These are phyloP conservation scores for Myriangium duriaei DNA, from an alignment of 2,329 filamentous ascomycete species.

Conservation along the genomic window DNA sequence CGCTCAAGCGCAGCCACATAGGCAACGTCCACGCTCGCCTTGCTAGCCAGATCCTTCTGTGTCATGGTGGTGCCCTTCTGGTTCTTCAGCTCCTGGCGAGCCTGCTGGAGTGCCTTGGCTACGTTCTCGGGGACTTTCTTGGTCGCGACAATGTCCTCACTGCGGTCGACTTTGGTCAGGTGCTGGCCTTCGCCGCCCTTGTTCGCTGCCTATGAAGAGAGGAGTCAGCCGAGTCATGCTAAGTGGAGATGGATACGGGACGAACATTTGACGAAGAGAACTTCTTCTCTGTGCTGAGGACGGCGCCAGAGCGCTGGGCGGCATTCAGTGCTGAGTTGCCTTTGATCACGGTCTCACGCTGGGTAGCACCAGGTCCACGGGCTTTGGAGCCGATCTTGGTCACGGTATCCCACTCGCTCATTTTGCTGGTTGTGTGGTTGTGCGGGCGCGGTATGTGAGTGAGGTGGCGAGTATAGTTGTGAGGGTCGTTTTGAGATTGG, in stretches of 20 bases:
- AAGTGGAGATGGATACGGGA: not conserved
- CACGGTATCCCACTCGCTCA: slow-evolving; percentile 70
- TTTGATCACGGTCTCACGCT: slow-evolving; percentile 79
- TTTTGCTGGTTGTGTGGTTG: slow-evolving; percentile 15
- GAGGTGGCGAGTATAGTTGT: not conserved
- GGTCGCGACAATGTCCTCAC: slow-evolving; percentile 94
- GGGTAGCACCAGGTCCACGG: slow-evolving; percentile 50
- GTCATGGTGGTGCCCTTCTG: slow-evolving; percentile 64
- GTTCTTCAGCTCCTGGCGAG: slow-evolving; percentile 69
- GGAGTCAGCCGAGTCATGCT: slow-evolving; percentile 24
- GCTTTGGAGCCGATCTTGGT: slow-evolving; percentile 91
- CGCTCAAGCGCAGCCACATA: slow-evolving; percentile 79
- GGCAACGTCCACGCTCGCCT: slow-evolving; percentile 74
- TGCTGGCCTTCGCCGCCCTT: slow-evolving; percentile 65
- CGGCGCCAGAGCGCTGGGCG: slow-evolving; percentile 64
- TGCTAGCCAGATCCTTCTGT: slow-evolving; percentile 74
- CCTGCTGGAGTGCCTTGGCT: slow-evolving; percentile 68
- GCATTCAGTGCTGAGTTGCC: slow-evolving; percentile 79
- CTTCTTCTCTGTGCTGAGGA: slow-evolving; percentile 90
- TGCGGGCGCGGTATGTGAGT: not conserved
- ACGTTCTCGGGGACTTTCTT: slow-evolving; percentile 77
- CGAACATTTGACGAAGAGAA: slow-evolving; percentile 65
- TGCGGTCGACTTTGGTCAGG: slow-evolving; percentile 93
- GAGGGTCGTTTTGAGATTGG: not conserved
- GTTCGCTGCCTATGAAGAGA: slow-evolving; percentile 17